Percentiles rank a stretch among this genome's conserved stretches.
Evolutionary conservation across 2,329 filamentous ascomycete species (phyloP).

Genomic region (Trichoderma koningii): DNA sequence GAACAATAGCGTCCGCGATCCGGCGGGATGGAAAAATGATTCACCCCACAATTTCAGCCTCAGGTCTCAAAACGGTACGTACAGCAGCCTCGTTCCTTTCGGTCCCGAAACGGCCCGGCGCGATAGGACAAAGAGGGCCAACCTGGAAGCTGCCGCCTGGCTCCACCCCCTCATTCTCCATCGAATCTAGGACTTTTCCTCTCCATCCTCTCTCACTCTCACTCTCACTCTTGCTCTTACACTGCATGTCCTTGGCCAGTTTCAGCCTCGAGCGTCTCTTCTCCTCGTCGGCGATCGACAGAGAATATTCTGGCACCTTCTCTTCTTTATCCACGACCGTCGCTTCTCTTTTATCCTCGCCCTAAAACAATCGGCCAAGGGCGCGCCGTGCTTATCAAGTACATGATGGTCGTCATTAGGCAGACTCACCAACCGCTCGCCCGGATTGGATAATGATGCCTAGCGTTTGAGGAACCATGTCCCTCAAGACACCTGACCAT

Average conservation of each 20-base stretch:
- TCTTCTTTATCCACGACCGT: not conserved
- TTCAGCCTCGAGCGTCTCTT: not conserved
- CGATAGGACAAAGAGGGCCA: not conserved
- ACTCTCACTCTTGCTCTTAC: not conserved
- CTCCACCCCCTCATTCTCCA: slow-evolving; percentile 16
- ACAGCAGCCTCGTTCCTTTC: not conserved
- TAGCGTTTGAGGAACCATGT: slow-evolving; percentile 25
- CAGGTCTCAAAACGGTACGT: not conserved
- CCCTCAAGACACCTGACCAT: slow-evolving; percentile 17
- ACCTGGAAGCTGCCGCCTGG: not conserved
- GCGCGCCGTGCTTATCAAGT: not conserved
- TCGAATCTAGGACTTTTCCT: slow-evolving; percentile 14
- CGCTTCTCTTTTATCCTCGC: not conserved
- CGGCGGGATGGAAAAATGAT: slow-evolving; percentile 14
- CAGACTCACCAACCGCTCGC: slow-evolving; percentile 14
- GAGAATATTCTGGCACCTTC: slow-evolving; percentile 1
- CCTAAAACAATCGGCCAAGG: slow-evolving; percentile 1
- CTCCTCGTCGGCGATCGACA: not conserved
- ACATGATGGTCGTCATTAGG: slow-evolving; percentile 17
- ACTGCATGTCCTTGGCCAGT: not conserved
- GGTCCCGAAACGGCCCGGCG: slow-evolving; percentile 13
- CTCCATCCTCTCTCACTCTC: not conserved
- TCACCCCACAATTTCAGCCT: not conserved
- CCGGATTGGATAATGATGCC: slow-evolving; percentile 22
- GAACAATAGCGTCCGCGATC: not conserved